Conservation (phyloP, 1,139 yeast species). For the Saccharomycopsis crataegensis region DNA sequence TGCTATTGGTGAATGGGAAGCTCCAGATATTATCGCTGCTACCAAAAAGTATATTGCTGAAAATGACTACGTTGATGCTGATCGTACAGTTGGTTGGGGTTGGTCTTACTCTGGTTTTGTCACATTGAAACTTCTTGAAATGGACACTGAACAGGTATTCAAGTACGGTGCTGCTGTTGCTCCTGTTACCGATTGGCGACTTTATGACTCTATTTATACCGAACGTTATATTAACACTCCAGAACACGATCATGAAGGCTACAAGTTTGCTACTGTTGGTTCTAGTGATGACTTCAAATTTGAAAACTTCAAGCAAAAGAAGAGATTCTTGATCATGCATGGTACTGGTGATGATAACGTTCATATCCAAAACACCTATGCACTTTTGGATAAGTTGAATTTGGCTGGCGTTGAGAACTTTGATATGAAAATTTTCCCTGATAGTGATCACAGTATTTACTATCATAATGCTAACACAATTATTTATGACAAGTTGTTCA, state of each 20-base stretch:
- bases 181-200: slow-evolving; percentile 78
- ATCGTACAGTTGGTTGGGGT: slow-evolving; percentile 87
- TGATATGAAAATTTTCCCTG: slow-evolving; percentile 89
- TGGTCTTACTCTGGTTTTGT: slow-evolving; percentile 88
- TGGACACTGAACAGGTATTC: slow-evolving; percentile 59
- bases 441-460: slow-evolving; percentile 77
- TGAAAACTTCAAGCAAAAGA: slow-evolving; percentile 38
- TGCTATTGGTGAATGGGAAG: slow-evolving; percentile 80
- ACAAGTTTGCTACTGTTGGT: slow-evolving; percentile 28
- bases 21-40: slow-evolving; percentile 67
- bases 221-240: slow-evolving; percentile 86
- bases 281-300: slow-evolving; percentile 28
- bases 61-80: slow-evolving; percentile 47
- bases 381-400: slow-evolving; percentile 66
- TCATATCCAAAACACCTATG: slow-evolving; percentile 79
- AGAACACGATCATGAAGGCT: slow-evolving; percentile 44
- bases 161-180: slow-evolving; percentile 84
- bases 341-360: slow-evolving; percentile 98
- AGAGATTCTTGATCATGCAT: slow-evolving; percentile 76
- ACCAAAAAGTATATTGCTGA: slow-evolving; percentile 55
- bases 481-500: slow-evolving; percentile 64
- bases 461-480: slow-evolving; percentile 74
- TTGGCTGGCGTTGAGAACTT: slow-evolving; percentile 62
- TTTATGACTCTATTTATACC: slow-evolving; percentile 78
- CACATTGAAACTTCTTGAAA: slow-evolving; percentile 69